Percentiles rank a stretch among this genome's conserved stretches.
Conservation (phyloP, 345 rosid species). For the Carallia brachiata region DNA sequence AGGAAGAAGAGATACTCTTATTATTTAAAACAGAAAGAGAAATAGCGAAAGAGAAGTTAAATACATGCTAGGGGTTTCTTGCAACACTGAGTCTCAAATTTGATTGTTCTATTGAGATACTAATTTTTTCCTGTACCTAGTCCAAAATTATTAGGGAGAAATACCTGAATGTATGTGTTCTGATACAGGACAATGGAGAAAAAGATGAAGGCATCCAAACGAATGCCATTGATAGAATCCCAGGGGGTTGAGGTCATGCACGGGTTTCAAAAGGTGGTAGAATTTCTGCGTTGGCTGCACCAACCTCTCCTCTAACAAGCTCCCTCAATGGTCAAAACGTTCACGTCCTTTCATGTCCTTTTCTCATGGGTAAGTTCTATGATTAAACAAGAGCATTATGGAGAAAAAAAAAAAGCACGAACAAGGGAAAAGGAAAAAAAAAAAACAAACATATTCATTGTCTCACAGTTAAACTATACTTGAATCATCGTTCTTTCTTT, state of each 20-base stretch:
- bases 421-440: no score
- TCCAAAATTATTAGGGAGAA: background rate
- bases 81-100: no score
- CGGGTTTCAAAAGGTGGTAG: slow-evolving; percentile 22
- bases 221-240: slow-evolving; percentile 20
- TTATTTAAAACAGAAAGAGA: no score
- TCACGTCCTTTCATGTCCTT: slow-evolving; percentile 21
- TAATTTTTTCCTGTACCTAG: no score
- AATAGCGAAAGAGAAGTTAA: no score
- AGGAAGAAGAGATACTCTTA: no score
- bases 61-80: no score
- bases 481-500: no score
- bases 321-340: slow-evolving; percentile 33
- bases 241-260: background rate
- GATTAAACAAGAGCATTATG: background rate
- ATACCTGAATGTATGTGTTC: background rate
- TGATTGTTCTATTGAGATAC: no score
- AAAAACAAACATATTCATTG: no score
- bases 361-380: slow-evolving; percentile 5
- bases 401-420: background rate
- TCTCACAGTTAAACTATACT: no score
- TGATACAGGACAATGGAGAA: slow-evolving; percentile 18
- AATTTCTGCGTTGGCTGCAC: slow-evolving; percentile 38
- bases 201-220: slow-evolving; percentile 21
- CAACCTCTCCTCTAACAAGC: slow-evolving; percentile 51